Evolutionary conservation across 129 eudicot species (phyloP), one percentile per base, ranked within the genome.

Genomic region (Tagetes patula): DNA sequence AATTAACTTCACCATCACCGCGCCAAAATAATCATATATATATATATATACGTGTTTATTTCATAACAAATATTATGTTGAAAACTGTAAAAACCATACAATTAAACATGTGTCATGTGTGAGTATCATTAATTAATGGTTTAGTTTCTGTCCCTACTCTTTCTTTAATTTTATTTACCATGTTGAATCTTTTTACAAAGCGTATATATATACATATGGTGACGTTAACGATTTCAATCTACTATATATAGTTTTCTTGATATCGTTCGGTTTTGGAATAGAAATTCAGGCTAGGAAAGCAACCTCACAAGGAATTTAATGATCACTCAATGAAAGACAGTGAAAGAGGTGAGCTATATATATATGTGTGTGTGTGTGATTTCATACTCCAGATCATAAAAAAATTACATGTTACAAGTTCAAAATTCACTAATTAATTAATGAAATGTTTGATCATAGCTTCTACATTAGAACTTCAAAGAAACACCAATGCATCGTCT

Each of bases 221-320:
- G 27, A 20, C 27, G 30, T n/a, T 12, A 10, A 59, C 27, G 33
- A 5, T 59, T 61, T 34, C 6, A n/a, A 64, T 42, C 27, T 20
- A 20, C 27, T 20, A 20, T 20, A 20, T 34, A 11, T 67, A 58
- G 56, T 67, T 66, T 37, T 70, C 33, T 47, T 68, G 14, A 41
- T 59, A 55, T 61, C 13, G 4, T 37, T 68, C 74, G 11, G 48
- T 75, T 61, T 73, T 55, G 62, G 55, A 3, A 54, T 61, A 91
- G 97, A 91, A 92, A 92, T 92, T 89, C 85, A 87, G 98, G 87
- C 87, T 92, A 30, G 98, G 98, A 75, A 92, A 92, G 87, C 98
- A 92, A 75, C 96, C 98, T 64, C 98, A 92, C 84, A 92, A 92
- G 87, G 98, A 92, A 76, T 92, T 87, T 71, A 85, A 81, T 77